A percentile compares a stretch with the other conserved stretches of the same genome.
Evolutionary conservation across 1,284 basidiomycete species (phyloP).

Genomic region (Cystobasidium slooffiae): DNA sequence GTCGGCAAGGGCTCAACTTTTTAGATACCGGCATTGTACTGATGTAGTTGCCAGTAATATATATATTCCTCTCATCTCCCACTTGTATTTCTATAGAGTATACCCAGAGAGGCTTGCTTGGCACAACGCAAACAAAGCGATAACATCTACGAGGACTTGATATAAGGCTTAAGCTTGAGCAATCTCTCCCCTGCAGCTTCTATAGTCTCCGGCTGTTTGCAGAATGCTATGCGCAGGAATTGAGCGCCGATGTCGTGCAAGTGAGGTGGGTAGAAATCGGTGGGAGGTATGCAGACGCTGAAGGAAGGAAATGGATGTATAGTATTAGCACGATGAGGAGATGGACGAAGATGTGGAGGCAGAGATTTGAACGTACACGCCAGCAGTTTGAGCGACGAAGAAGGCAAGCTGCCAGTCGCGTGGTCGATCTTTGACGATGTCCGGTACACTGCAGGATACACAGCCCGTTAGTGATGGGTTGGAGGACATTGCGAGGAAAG

Average conservation of each 20-base stretch:
- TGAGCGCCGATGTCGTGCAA: slow-evolving; percentile 82
- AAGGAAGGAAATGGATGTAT: neutral
- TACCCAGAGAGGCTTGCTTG: no score
- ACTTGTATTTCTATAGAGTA: no score
- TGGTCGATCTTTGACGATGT: slow-evolving; percentile 73
- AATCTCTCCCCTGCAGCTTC: slow-evolving; percentile 76
- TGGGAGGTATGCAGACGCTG: slow-evolving; percentile 40
- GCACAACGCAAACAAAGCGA: no score
- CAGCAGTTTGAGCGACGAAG: slow-evolving; percentile 55
- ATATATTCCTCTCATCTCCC: no score
- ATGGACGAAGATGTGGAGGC: slow-evolving; percentile 61
- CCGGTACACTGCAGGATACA: slow-evolving; percentile 63
- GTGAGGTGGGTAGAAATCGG: slow-evolving; percentile 77
- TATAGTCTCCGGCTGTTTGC: slow-evolving; percentile 85
- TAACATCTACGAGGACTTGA: slow-evolving; percentile 53
- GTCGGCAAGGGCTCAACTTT: no score
- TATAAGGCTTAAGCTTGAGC: slow-evolving; percentile 71
- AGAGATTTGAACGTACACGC: slow-evolving; percentile 14
- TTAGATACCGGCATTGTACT: no score
- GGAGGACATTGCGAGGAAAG: neutral
- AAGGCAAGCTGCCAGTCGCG: slow-evolving; percentile 77
- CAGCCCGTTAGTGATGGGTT: neutral
- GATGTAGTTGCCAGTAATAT: no score
- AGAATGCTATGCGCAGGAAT: slow-evolving; percentile 87
- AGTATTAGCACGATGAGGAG: neutral